phyloP scores from a whole-genome alignment of 139 green algal species.

The Choricystis sp. region DNA sequence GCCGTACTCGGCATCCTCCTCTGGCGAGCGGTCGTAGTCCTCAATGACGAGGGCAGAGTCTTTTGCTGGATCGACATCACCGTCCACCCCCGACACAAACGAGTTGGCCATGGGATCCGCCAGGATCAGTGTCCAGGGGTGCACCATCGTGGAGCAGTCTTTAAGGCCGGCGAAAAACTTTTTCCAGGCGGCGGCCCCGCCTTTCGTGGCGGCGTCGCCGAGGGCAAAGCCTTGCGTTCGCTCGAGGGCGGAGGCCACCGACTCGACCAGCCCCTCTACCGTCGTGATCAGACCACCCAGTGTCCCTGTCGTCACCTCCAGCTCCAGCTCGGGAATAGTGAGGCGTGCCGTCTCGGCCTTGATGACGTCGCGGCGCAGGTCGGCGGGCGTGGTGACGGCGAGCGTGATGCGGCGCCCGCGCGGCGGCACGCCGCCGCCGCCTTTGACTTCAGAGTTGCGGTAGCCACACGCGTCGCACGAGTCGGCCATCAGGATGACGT shows the following conservation, averaged over 20 bases:
- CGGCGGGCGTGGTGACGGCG: constrained; percentile 7
- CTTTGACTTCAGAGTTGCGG: constrained; percentile 34
- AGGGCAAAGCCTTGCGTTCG: constrained; percentile 24
- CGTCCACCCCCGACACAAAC: constrained; percentile 15
- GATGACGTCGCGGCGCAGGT: constrained; percentile 47
- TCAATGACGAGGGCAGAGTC: constrained; percentile 2
- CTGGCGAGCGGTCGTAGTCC: constrained; percentile 14
- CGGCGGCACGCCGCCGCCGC: constrained; percentile 17
- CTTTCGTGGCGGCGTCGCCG: constrained; percentile 20
- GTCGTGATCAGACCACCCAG: constrained; percentile 44
- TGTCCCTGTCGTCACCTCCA: constrained; percentile 31
- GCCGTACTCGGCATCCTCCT: constrained; percentile 19
- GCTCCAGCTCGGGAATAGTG: constrained; percentile 35
- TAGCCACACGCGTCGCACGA: constrained; percentile 39
- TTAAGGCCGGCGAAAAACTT: constrained; percentile 12
- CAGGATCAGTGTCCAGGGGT: constrained; percentile 33
- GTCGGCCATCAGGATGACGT: constrained; percentile 44
- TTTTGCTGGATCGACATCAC: background rate
- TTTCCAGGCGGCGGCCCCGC: background rate
- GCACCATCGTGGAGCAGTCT: constrained; percentile 11
- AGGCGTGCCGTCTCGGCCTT: constrained; percentile 37
- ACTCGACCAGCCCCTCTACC: constrained; percentile 29
- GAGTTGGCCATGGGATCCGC: constrained; percentile 41
- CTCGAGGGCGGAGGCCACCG: constrained; percentile 14
- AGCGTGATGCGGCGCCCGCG: constrained; percentile 11